Evolutionary conservation across 306 rosid genomes (phyloP), one percentile per base, ranked within the genome.

Genomic region (Vachellia pachyceras): DNA sequence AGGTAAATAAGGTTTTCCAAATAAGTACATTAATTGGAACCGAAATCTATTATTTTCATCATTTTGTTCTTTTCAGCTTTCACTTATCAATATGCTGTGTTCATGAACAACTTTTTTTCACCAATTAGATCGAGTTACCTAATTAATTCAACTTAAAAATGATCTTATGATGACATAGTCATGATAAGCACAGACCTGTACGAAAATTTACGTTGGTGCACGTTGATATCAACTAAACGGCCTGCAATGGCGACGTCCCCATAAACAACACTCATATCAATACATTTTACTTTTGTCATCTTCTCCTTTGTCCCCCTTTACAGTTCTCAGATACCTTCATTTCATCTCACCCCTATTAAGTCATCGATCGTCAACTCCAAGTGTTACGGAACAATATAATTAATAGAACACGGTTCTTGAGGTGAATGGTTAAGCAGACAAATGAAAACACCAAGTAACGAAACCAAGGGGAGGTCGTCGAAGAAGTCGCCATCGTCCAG

Each of bases 201-300:
- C 33, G 3, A n/a, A 54, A 47, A 85, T 41, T 49, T 37, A 68
- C 75, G 79, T 35, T 54, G 61, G 81, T 41, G 82, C 10, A 58
- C 36, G 65, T 84, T 88, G 88, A 88, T 86, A 63, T 79, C 82
- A 84, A 72, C 84, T 61, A 84, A 70, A 47, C 13, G 82, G 88
- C 89, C 91, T 82, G 91, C 89, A 82, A 68, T 36, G 49, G 40
- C 75, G 85, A 65, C 76, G 36, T 77, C 60, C 55, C 64, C 57
- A 37, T 52, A 73, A 68, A 78, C 20, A 18, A 35, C 14, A 41
- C 8, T 6, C 33, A 49, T 7, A 42, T 69, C 33, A 17, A 45
- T 65, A 76, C 64, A 33, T 46, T 78, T 83, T 67, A n/a, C 86
- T 68, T 11, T 61, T 33, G 67, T 23, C 39, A 2, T 23, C 71